Conservation (phyloP, 202 grass and related monocot genomes). For the Musa balbisiana region DNA sequence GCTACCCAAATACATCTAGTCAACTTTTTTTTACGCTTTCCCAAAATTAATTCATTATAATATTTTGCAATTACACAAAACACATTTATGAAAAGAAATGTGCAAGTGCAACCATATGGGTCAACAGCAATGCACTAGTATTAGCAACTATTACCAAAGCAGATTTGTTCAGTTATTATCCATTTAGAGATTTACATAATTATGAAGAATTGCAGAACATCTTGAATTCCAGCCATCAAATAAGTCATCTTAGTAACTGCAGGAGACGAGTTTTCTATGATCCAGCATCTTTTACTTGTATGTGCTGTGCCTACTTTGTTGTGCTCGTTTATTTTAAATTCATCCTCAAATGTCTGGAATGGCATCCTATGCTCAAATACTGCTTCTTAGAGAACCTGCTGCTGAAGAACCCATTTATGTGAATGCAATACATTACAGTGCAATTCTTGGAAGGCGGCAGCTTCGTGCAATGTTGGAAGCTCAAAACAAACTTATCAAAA, state of each 20-base stretch:
- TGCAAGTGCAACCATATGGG: too few species aligned
- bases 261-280: neutral
- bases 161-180: too few species aligned
- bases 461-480: neutral
- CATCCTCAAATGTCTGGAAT: neutral
- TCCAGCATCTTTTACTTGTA: neutral
- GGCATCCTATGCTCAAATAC: neutral
- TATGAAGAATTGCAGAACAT: too few species aligned
- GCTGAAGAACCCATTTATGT: conserved; percentile 2
- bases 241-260: too few species aligned
- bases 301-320: too few species aligned
- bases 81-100: neutral
- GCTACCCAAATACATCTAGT: neutral
- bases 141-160: too few species aligned
- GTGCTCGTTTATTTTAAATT: neutral
- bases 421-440: conserved; percentile 5
- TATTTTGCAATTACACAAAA: neutral
- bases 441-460: neutral
- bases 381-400: neutral
- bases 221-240: too few species aligned
- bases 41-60: neutral
- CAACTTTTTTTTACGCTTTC: neutral
- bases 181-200: too few species aligned
- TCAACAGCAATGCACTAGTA: too few species aligned
- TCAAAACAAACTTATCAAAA: conserved; percentile 1